Base-by-base conservation (phyloP, 2,329 filamentous ascomycete species). In the Cordyceps pruinosa region DNA sequence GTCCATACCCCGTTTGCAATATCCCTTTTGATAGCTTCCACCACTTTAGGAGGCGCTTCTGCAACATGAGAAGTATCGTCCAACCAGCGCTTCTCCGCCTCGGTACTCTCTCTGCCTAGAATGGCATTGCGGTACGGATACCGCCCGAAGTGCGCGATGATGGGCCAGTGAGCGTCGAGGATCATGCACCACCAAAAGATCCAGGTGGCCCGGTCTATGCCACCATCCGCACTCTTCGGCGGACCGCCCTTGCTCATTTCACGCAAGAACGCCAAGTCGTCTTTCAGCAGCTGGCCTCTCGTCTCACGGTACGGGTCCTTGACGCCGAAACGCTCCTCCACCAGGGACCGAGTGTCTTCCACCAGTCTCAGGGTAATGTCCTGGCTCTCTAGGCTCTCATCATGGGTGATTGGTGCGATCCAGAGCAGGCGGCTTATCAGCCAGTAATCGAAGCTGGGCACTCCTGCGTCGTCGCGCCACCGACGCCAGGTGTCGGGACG, bases 171-270 rank as follows among this genome's bases (percentile, higher is more conserved):
- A 2, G 50, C 26, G 10, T 53, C 50, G n/a, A 53, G 37, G 10
- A 53, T 53, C 50, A 53, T 53, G 28, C 50, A 53, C 50, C 50
- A 53, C 50, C 50, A 53, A 34, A 53, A 53, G 13, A 44, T 39
- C 50, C 50, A 53, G 6, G 37, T n/a, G 6, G 26, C 37, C 4
- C 37, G 26, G 37, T 53, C 50, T 10, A 44, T 28, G 10, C 26
- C 19, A 19, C 50, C 50, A 1, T 53, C 39, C 2, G 25, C 39
- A 8, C n/a, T 26, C 39, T n/a, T 53, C 2, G 50, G 39, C 3
- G 50, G 35, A 3, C 25, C 37, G 3, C n/a, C 34, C 12, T 53
- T 53, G 37, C 17, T 15, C 50, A 53, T 44, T 15, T 53, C 50
- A 12, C 50, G 37, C 39, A 53, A 10, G 25, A 53, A 53, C 9